Conservation (phyloP, 2,329 filamentous ascomycete species). For the Apiospora aurea region DNA sequence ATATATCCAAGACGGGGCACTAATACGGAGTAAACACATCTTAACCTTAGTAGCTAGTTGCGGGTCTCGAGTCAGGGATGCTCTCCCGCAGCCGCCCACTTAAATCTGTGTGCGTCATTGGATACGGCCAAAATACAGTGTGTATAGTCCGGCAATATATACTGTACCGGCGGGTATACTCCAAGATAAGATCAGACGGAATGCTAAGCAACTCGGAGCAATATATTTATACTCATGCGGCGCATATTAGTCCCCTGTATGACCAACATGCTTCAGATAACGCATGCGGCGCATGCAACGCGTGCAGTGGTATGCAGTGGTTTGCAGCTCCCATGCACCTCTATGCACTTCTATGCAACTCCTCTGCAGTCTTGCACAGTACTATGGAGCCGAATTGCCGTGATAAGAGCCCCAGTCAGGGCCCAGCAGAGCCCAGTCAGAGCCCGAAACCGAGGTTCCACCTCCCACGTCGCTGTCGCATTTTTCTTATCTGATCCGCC, state of each 20-base stretch:
- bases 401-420: background rate
- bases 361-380: background rate
- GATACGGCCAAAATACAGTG: background rate
- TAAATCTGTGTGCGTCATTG: background rate
- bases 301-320: background rate
- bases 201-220: background rate
- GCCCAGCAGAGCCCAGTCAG: no score
- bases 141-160: background rate
- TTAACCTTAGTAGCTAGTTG: background rate
- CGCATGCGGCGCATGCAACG: background rate
- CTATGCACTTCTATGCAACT: background rate
- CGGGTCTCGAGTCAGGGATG: conserved; percentile 5
- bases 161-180: background rate
- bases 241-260: background rate
- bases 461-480: background rate
- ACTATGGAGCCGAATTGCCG: no score
- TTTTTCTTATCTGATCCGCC: background rate
- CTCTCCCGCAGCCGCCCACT: background rate
- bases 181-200: background rate
- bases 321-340: background rate
- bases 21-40: no score
- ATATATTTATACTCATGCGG: conserved; percentile 1
- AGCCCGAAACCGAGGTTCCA: background rate
- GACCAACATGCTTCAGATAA: conserved; percentile 8
- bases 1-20: background rate